A percentile compares a stretch with the other conserved stretches of the same genome.
phyloP scores from a whole-genome alignment of 257 asterid genomes.

The Solanum corneliomulleri region DNA sequence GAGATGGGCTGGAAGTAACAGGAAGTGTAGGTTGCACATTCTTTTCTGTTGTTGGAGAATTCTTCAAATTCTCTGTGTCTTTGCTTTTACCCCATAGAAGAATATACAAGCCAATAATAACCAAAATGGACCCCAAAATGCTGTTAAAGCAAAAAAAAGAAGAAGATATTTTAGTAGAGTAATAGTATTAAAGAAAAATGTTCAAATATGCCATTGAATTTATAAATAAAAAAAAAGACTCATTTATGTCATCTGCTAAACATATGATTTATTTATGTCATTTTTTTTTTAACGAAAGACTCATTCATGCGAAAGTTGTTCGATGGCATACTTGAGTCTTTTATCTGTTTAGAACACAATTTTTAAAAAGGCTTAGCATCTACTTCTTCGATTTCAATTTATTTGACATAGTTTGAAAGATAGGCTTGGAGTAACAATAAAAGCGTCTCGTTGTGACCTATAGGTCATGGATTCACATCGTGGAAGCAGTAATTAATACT shows the following conservation, averaged over 20 bases:
- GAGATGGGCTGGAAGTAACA: neutral
- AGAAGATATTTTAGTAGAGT: neutral
- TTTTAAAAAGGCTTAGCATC: neutral
- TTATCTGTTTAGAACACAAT: neutral
- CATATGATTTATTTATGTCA: no score
- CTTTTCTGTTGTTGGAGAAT: constrained; percentile 2
- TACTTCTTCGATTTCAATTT: neutral
- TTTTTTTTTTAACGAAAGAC: no score
- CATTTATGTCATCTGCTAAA: neutral
- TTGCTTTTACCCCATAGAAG: constrained; percentile 77
- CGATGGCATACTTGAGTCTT: neutral
- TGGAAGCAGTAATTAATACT: neutral
- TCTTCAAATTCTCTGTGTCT: constrained; percentile 18
- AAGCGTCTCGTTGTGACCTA: rapidly evolving
- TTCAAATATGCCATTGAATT: no score
- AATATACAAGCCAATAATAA: constrained; percentile 48
- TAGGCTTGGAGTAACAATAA: neutral
- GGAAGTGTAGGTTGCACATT: constrained; percentile 5
- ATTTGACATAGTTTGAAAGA: neutral
- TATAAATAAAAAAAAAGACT: no score
- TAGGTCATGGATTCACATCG: neutral
- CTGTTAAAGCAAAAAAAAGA: constrained; percentile 17
- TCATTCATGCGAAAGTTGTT: no score
- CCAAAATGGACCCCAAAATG: constrained; percentile 56
- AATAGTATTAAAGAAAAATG: neutral